These are phyloP conservation scores for Bryoerythrophyllum caledonicum DNA, from an alignment of 225 moss, liverwort and hornwort species.

Conservation along the genomic window DNA sequence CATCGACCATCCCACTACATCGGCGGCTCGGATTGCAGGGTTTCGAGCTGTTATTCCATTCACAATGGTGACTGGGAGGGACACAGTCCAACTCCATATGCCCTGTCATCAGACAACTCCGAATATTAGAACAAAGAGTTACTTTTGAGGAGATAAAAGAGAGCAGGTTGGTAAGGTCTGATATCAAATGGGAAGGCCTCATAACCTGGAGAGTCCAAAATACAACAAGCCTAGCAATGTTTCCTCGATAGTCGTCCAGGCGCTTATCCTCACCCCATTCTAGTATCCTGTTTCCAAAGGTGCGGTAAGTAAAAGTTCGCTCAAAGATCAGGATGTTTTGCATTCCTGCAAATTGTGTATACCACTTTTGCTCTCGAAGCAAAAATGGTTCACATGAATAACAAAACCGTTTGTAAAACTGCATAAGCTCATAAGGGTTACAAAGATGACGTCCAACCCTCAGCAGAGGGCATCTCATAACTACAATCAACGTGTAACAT, in stretches of 20 bases:
- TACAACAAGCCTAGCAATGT: conserved; percentile 63
- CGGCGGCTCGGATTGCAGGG: conserved; percentile 60
- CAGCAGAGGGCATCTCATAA: background rate
- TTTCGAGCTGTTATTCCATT: conserved; percentile 73
- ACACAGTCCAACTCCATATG: conserved; percentile 95
- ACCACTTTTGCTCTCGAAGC: background rate
- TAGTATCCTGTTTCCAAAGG: conserved; percentile 59
- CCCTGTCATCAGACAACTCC: conserved; percentile 45
- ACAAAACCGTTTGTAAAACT: conserved; percentile 19
- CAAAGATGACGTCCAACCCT: conserved; percentile 3
- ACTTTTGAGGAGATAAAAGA: conserved; percentile 1
- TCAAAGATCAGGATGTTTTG: background rate
- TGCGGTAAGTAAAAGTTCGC: conserved; percentile 12
- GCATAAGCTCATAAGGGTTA: conserved; percentile 1
- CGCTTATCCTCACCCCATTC: conserved; percentile 94
- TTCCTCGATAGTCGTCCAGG: conserved; percentile 79
- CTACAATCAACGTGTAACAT: conserved; percentile 2
- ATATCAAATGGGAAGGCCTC: conserved; percentile 15
- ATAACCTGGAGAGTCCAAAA: conserved; percentile 86
- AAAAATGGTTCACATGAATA: background rate
- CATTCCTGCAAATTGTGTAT: background rate
- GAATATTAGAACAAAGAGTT: background rate
- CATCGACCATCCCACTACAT: conserved; percentile 74
- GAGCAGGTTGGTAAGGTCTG: background rate
- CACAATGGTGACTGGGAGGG: conserved; percentile 70